phyloP scores from a whole-genome alignment of 1,284 basidiomycete species.

The Rhodotorula sp. region DNA sequence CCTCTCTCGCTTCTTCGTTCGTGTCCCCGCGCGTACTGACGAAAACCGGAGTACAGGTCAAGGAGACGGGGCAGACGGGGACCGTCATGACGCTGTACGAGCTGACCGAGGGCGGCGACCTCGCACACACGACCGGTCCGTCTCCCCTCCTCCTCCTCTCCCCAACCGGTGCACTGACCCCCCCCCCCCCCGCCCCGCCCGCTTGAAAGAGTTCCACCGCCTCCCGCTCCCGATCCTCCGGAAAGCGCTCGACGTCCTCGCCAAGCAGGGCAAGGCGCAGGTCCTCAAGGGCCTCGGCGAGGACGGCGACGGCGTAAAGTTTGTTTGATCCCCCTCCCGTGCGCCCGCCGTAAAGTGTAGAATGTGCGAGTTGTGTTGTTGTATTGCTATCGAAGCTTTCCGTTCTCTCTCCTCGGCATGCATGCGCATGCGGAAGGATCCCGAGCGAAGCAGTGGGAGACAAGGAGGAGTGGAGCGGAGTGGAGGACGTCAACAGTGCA shows the following conservation, averaged over 20 bases:
- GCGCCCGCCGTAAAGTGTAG: too few relatives aligned
- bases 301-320: conserved; percentile 56
- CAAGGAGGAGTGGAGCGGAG: too few relatives aligned
- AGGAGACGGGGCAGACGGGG: conserved; percentile 56
- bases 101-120: conserved; percentile 56
- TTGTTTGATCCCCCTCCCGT: conserved; percentile 47
- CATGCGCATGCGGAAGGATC: too few relatives aligned
- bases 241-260: conserved; percentile 55
- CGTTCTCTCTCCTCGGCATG: neutral
- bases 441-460: too few relatives aligned
- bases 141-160: neutral
- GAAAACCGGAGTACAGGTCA: conserved; percentile 47
- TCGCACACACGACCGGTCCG: conserved; percentile 52
- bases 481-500: too few relatives aligned
- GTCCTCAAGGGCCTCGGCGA: conserved; percentile 54
- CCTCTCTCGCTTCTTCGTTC: neutral
- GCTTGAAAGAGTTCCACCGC: conserved; percentile 54
- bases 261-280: conserved; percentile 57
- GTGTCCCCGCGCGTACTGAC: neutral
- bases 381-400: neutral
- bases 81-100: conserved; percentile 61
- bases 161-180: neutral
- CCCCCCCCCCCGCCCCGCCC: neutral
- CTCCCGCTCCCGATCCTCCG: conserved; percentile 54
- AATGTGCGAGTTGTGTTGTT: neutral